Conservation (phyloP, 768 basidiomycete species). For the Naganishia antarctica region DNA sequence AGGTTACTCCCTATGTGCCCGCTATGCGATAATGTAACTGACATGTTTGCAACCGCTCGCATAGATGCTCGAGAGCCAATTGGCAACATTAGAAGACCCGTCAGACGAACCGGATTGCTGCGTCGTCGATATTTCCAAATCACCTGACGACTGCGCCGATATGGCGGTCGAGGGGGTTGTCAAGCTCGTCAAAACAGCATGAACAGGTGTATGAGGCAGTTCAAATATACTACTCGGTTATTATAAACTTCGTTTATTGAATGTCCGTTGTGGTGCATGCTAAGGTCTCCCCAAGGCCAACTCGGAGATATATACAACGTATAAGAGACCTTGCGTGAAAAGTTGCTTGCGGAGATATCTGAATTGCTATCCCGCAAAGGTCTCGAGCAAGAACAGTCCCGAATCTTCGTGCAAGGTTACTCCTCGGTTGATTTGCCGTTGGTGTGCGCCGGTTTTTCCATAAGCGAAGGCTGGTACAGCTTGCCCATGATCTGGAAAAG, state of each 20-base stretch:
- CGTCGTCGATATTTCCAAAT: constrained; percentile 39
- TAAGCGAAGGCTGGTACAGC: constrained; percentile 24
- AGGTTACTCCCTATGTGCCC: not conserved
- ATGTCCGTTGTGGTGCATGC: not conserved
- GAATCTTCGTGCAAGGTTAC: too few species aligned
- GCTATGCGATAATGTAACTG: not conserved
- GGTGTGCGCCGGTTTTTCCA: too few species aligned
- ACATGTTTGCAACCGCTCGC: not conserved
- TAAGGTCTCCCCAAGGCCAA: too few species aligned
- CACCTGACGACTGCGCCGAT: constrained; percentile 36
- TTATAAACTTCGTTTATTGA: too few species aligned
- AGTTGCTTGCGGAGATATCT: too few species aligned
- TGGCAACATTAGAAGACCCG: constrained; percentile 45
- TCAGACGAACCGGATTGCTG: constrained; percentile 39
- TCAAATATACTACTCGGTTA: not conserved
- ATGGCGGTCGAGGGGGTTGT: constrained; percentile 35
- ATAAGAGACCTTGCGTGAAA: too few species aligned
- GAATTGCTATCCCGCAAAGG: too few species aligned
- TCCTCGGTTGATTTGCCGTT: too few species aligned
- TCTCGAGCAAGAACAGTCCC: too few species aligned
- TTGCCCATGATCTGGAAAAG: constrained; percentile 33
- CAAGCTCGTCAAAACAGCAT: constrained; percentile 11
- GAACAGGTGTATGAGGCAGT: not conserved
- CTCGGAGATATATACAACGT: too few species aligned
- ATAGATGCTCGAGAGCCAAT: constrained; percentile 44